Evolutionary conservation across 176 grass and related monocot genomes (phyloP).

Genomic region (Carex cristatella): DNA sequence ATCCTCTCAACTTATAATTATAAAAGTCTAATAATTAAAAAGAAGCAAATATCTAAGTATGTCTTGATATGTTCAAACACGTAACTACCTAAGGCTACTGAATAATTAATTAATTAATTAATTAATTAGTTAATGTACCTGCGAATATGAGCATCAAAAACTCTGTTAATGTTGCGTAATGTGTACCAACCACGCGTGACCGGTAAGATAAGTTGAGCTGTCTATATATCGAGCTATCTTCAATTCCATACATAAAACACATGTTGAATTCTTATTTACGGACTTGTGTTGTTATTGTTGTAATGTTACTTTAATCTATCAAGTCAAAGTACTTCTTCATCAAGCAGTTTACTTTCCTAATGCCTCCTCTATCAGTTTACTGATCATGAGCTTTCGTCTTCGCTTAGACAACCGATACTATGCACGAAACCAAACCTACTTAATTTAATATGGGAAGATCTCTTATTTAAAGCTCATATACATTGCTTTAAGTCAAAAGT

Average conservation of each 20-base stretch:
- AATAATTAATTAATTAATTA: no score
- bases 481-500: neutral
- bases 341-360: neutral
- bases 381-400: neutral
- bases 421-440: neutral
- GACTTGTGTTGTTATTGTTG: neutral
- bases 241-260: neutral
- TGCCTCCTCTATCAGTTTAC: no score
- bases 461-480: neutral
- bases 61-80: neutral
- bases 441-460: neutral
- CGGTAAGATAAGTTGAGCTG: neutral
- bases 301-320: neutral
- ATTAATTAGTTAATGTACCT: neutral
- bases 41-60: neutral
- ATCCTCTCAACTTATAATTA: neutral
- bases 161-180: no score
- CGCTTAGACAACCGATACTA: neutral
- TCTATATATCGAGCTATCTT: no score
- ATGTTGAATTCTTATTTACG: neutral
- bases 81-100: neutral
- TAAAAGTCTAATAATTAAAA: neutral
- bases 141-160: no score
- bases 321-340: neutral
- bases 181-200: no score